These are phyloP conservation scores for Rhodotorula sp. DNA, from an alignment of 1,284 basidiomycete genomes.

Conservation along the genomic window DNA sequence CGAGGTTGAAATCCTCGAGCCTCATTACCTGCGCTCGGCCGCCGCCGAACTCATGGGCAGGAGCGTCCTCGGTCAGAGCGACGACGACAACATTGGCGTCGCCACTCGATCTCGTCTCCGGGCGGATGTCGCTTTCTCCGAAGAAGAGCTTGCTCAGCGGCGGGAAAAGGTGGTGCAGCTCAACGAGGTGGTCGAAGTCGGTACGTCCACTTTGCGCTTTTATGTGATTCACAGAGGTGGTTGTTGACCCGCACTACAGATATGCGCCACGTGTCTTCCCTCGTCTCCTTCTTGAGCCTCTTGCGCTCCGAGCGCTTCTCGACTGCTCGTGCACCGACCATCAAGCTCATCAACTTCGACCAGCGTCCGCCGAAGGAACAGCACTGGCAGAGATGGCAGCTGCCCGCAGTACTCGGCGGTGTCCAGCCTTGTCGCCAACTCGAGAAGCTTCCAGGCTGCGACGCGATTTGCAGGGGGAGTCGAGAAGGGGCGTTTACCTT, in stretches of 20 bases:
- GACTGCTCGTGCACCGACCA: background rate
- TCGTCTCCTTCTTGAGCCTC: slow-evolving; percentile 1
- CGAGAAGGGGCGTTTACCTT: slow-evolving; percentile 3
- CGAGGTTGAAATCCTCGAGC: slow-evolving; percentile 23
- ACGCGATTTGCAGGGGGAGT: slow-evolving; percentile 23
- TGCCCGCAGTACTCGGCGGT: background rate
- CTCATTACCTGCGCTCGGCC: slow-evolving; percentile 5
- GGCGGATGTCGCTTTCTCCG: background rate
- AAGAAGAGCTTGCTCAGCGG: background rate
- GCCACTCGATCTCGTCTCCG: background rate
- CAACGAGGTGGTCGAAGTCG: slow-evolving; percentile 13
- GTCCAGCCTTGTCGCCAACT: slow-evolving; percentile 18
- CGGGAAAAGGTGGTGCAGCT: background rate
- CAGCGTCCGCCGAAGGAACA: background rate
- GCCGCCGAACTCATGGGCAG: slow-evolving; percentile 8
- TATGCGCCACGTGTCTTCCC: slow-evolving; percentile 16
- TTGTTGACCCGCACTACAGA: background rate
- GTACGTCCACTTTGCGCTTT: background rate
- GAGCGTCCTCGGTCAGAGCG: slow-evolving; percentile 6
- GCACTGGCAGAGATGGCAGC: slow-evolving; percentile 15
- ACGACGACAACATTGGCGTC: background rate
- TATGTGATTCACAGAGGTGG: no score
- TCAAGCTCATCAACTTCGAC: slow-evolving; percentile 21
- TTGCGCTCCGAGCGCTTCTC: slow-evolving; percentile 7
- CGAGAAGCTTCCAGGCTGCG: slow-evolving; percentile 18